These are phyloP conservation scores for Strobilomyces dryophilus DNA, from an alignment of 768 basidiomycete genomes.

Conservation along the genomic window DNA sequence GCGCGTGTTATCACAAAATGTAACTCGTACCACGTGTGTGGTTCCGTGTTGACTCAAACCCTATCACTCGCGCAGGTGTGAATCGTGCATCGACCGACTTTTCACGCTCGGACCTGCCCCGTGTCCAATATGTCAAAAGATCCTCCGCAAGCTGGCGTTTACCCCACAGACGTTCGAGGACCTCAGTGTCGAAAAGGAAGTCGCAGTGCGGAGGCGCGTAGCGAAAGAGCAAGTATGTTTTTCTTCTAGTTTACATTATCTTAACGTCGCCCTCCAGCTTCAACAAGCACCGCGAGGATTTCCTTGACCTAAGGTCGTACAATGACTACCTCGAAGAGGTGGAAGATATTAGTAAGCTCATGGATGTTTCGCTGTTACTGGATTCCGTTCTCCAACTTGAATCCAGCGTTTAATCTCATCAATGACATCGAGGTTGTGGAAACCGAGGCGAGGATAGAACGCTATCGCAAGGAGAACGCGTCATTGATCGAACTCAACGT, in stretches of 20 bases:
- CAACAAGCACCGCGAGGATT: conserved; percentile 92
- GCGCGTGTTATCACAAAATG: conserved; percentile 99
- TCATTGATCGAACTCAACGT: conserved; percentile 79
- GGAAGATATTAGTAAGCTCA: conserved; percentile 75
- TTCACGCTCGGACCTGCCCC: conserved; percentile 96
- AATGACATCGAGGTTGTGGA: conserved; percentile 76
- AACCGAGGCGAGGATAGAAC: conserved; percentile 80
- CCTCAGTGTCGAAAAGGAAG: conserved; percentile 89
- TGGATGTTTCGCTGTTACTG: background rate
- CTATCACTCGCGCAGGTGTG: conserved; percentile 68
- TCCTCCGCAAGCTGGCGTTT: conserved; percentile 90
- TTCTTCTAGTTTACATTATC: background rate
- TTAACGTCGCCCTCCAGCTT: conserved; percentile 51
- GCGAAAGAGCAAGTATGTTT: conserved; percentile 69
- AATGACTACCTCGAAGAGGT: conserved; percentile 97
- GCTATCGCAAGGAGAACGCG: conserved; percentile 78
- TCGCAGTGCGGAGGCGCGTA: conserved; percentile 80
- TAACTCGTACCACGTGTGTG: conserved; percentile 31
- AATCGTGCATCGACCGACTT: conserved; percentile 94
- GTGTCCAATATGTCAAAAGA: conserved; percentile 88
- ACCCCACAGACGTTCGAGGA: conserved; percentile 94
- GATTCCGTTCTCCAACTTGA: background rate
- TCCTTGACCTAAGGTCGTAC: conserved; percentile 70
- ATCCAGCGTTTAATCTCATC: conserved; percentile 88
- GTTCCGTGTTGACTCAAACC: conserved; percentile 5